Percentiles rank a stretch among this genome's conserved stretches.
These are phyloP conservation scores for Paraconiothyrium sp. DNA, from an alignment of 2,329 filamentous ascomycete genomes.

Conservation along the genomic window DNA sequence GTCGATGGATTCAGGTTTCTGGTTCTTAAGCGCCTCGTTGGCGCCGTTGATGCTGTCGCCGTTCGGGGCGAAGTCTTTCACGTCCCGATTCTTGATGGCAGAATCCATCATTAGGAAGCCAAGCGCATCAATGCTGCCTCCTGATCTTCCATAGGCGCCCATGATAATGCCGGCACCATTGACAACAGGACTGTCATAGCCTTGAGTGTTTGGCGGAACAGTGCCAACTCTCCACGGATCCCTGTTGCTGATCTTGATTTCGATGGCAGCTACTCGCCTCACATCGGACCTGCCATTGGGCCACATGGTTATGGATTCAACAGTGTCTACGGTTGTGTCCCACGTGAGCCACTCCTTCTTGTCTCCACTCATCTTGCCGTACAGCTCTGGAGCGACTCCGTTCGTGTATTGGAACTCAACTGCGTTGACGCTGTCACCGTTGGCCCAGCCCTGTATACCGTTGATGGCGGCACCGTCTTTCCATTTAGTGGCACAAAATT, in stretches of 20 bases:
- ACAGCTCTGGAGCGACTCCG: slow-evolving; percentile 10
- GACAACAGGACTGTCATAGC: slow-evolving; percentile 16
- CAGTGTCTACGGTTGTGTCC: slow-evolving; percentile 13
- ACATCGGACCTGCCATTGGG: slow-evolving; percentile 15
- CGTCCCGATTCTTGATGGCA: slow-evolving; percentile 12
- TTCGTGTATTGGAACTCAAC: slow-evolving; percentile 17
- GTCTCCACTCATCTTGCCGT: slow-evolving; percentile 9
- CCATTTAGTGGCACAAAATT: slow-evolving; percentile 14
- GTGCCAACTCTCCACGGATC: slow-evolving; percentile 11
- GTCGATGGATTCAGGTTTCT: slow-evolving; percentile 12
- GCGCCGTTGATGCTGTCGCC: slow-evolving; percentile 8
- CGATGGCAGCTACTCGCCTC: slow-evolving; percentile 11
- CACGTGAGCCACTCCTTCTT: slow-evolving; percentile 13
- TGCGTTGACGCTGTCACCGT: slow-evolving; percentile 16
- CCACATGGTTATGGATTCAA: slow-evolving; percentile 15
- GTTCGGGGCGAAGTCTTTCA: slow-evolving; percentile 12
- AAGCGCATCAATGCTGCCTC: slow-evolving; percentile 14
- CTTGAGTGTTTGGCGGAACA: slow-evolving; percentile 4
- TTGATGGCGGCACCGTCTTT: slow-evolving; percentile 15
- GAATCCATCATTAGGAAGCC: slow-evolving; percentile 15
- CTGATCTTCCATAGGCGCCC: slow-evolving; percentile 13
- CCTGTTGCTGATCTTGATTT: slow-evolving; percentile 16
- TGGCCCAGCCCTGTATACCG: slow-evolving; percentile 13
- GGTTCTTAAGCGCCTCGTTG: slow-evolving; percentile 14
- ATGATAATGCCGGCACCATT: slow-evolving; percentile 16